Evolutionary conservation across 1,284 basidiomycete genomes (phyloP).

Genomic region (Phellinidium pouzarii): DNA sequence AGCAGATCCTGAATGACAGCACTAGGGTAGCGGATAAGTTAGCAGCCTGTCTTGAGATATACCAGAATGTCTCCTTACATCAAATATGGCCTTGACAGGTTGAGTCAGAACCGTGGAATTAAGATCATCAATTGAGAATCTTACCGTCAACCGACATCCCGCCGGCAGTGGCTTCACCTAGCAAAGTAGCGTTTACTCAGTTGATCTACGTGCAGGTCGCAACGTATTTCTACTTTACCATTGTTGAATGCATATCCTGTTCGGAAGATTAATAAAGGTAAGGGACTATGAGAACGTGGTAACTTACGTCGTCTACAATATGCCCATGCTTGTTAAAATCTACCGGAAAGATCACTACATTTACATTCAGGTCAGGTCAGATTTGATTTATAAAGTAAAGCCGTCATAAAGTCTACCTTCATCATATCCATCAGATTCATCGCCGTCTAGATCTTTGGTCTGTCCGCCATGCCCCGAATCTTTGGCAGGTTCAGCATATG

Average conservation of each 20-base stretch:
- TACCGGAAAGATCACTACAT: conserved; percentile 64
- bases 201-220: background rate
- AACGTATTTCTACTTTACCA: conserved; percentile 35
- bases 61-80: conserved; percentile 34
- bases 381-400: background rate
- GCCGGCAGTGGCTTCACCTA: conserved; percentile 53
- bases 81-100: conserved; percentile 53
- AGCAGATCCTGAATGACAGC: conserved; percentile 23
- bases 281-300: background rate
- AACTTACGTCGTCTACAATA: conserved; percentile 72
- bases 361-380: conserved; percentile 21
- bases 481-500: conserved; percentile 23
- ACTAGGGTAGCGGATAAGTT: conserved; percentile 19
- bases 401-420: conserved; percentile 42
- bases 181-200: conserved; percentile 1
- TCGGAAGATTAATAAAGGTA: conserved; percentile 3
- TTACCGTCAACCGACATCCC: conserved; percentile 66
- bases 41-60: background rate
- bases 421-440: conserved; percentile 60
- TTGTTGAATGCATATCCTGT: conserved; percentile 53
- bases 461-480: conserved; percentile 85
- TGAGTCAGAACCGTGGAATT: background rate
- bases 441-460: conserved; percentile 62
- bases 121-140: conserved; percentile 22
- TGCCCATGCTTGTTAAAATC: conserved; percentile 61